These are phyloP conservation scores for Achaetomium macrosporum DNA, from an alignment of 2,329 filamentous ascomycete genomes.

Conservation along the genomic window DNA sequence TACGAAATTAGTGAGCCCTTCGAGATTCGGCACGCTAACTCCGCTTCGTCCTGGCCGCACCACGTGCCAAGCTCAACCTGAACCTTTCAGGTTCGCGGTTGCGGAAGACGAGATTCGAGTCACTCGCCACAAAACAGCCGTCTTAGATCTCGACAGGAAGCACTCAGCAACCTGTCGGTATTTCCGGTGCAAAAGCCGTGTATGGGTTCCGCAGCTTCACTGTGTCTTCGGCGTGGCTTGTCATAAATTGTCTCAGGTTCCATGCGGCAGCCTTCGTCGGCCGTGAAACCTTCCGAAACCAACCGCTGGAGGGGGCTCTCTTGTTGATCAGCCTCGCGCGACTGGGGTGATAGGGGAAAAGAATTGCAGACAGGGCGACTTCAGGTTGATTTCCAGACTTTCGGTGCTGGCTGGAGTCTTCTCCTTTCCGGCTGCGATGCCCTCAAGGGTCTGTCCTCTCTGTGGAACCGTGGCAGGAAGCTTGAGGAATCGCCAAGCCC, in stretches of 20 bases:
- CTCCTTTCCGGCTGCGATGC: neutral
- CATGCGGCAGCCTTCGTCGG: neutral
- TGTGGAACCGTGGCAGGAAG: neutral
- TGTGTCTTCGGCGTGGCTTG: no score
- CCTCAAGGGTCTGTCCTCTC: neutral
- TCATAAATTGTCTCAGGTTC: neutral
- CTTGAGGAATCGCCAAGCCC: constrained; percentile 11
- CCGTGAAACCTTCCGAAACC: neutral
- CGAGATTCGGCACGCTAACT: neutral
- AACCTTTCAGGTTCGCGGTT: neutral
- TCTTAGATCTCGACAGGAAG: no score
- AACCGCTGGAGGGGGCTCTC: neutral
- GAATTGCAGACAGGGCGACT: no score
- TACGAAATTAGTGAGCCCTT: neutral
- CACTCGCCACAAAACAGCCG: no score
- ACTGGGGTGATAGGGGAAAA: neutral
- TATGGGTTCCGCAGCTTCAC: no score
- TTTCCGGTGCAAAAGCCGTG: no score
- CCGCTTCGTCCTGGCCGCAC: neutral
- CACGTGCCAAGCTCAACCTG: neutral
- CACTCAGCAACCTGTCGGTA: no score
- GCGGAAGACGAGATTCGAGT: no score
- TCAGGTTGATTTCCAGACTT: no score
- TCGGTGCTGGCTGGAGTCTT: neutral
- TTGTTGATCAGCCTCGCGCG: neutral